Evolutionary conservation across 176 grass and related monocot genomes (phyloP), one percentile per base, ranked within the genome.

Genomic region (Bromus sterilis): DNA sequence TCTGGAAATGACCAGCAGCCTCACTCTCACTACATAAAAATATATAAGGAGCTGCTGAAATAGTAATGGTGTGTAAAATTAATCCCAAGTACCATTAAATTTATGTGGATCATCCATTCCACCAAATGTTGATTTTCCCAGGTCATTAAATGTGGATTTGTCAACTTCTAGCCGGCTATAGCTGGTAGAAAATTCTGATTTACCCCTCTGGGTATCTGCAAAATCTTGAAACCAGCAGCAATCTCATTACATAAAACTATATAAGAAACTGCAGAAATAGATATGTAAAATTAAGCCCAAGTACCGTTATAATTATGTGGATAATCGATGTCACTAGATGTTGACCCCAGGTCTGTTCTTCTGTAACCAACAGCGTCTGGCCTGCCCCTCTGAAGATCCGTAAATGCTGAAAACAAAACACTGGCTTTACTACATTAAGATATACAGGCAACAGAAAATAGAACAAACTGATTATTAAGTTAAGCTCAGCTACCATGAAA

Each of bases 401-500:
- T 28, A 84, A 57, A 78, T 68, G 15, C 49, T 76, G 15, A 4
- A 75, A 59, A 75, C 0, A 68, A 79, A 79, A 68, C 14, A 74
- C 7, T 1, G 10, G 41, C 7, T 18, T 29, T 23, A 56, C 13
- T 71, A 56, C 59, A 30, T 72, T 79, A 78, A 73, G 21, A 49
- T 74, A 75, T 75, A 79, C 25, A n/a, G 9, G 28, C 15, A 32
- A 16, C 11, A 69, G 5, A 7, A 75, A 39, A 75, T 66, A 75
- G 23, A 84, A 79, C 44, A 79, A 37, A 74, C 32, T 43, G 35
- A 23, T 29, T 13, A 16, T 66, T 73, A 83, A 18, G 42, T 46
- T 66, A 74, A 80, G 35, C 28, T 48, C 69, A 58, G 13, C 3
- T 84, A 80, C 87, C 76, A 89, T 80, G 61, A 29, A 59, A 84